Base-by-base conservation (phyloP, 1,139 yeast genomes). In the Nakaseomyces glabratus region DNA sequence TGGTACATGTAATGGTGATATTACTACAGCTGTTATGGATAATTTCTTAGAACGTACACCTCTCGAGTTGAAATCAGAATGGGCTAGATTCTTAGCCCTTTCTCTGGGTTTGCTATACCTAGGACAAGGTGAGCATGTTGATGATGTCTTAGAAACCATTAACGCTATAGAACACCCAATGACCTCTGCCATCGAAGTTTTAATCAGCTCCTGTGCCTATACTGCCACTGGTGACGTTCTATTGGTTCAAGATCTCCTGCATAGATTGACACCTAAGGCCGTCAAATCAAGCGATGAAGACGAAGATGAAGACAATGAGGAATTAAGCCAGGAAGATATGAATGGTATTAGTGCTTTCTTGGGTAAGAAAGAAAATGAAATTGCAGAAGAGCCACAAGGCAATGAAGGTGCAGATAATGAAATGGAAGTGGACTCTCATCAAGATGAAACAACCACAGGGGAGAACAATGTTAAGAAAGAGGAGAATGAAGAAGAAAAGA, bases 141-240 rank as follows among this genome's bases (percentile, higher is more conserved):
- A 88, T 52, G 97, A 86, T 60, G 95, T 86, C 17, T 65, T 90
- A 47, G 98, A 90, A 56, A 85, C 97, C 1, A 78, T 90, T 46
- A 85, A 81, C 58, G 98, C 97, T 12, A 82, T 93, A 52, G 95
- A 86, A 47, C 96, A 88, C 55, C 96, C 97, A 34, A 81, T 90
- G 53, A 78, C 93, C 26, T 79, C 84, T 48, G 82, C 93, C 30
- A 75, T 88, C 53, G 93, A 84, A 60, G 93, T 88, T 5, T 69
- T 93, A 55, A 90, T 93, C 20, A 86, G 82, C 45, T 82, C 88
- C 36, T 84, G 96, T 65, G 94, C 97, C 6, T 88, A 82, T 62
- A 94, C 96, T 12, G 99, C 98, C 45, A 85, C 97, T 29, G 99
- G 98, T 49, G 93, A 93, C 57, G 99, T 93, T 26, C 71, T 93